Percentiles rank a stretch among this genome's conserved stretches.
These are phyloP conservation scores for Neurospora intermedia DNA, from an alignment of 495 filamentous ascomycete species.

Conservation along the genomic window DNA sequence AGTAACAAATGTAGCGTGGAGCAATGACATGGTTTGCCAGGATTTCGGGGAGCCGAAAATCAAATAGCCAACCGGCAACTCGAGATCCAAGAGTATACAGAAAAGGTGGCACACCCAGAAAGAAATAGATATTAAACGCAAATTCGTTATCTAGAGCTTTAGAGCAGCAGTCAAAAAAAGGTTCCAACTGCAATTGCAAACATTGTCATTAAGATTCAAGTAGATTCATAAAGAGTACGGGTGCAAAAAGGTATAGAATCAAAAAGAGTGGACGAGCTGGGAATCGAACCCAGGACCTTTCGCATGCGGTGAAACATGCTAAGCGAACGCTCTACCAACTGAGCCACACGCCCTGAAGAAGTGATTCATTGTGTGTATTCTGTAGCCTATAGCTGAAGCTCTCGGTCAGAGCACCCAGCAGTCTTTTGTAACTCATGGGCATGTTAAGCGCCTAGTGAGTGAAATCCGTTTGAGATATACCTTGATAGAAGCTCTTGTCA, in stretches of 20 bases:
- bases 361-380: too few relatives aligned
- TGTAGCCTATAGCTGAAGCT: too few relatives aligned
- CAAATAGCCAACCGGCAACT: background rate
- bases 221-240: background rate
- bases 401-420: too few relatives aligned
- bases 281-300: constrained; percentile 17
- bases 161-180: background rate
- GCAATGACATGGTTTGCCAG: background rate
- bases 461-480: too few relatives aligned
- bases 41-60: background rate
- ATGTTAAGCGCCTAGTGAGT: too few relatives aligned
- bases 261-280: constrained; percentile 13
- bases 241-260: background rate
- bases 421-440: too few relatives aligned
- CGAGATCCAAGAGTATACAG: background rate
- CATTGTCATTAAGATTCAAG: background rate
- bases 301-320: constrained; percentile 3
- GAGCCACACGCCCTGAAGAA: constrained; percentile 1
- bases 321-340: constrained; percentile 1
- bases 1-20: background rate
- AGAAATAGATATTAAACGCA: background rate
- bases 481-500: too few relatives aligned
- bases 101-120: background rate
- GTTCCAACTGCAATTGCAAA: background rate
- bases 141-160: background rate